A percentile compares a stretch with the other conserved stretches of the same genome.
Evolutionary conservation across 2,329 filamentous ascomycete genomes (phyloP).

Genomic region (Phoma sp.): DNA sequence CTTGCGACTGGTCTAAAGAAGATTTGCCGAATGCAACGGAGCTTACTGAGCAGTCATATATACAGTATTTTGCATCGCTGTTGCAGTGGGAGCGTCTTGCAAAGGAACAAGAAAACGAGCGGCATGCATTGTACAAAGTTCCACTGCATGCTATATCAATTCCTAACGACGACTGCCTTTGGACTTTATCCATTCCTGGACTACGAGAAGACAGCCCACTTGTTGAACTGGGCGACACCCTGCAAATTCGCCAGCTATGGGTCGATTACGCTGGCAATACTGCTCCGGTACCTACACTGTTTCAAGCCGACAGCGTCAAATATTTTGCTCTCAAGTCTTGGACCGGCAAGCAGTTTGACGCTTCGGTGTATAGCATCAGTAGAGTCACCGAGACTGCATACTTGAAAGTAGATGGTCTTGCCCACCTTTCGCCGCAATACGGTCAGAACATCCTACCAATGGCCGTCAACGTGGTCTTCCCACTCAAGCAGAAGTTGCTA

Average conservation of each 20-base stretch:
- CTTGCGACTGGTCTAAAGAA: not conserved
- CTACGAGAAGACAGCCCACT: slow-evolving; percentile 41
- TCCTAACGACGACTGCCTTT: slow-evolving; percentile 15
- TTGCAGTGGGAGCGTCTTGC: slow-evolving; percentile 27
- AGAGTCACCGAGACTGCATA: slow-evolving; percentile 32
- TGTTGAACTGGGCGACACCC: slow-evolving; percentile 39
- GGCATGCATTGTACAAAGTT: slow-evolving; percentile 28
- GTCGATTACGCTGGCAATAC: slow-evolving; percentile 24
- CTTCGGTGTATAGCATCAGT: slow-evolving; percentile 31
- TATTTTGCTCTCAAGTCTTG: slow-evolving; percentile 12
- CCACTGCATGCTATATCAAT: slow-evolving; percentile 6
- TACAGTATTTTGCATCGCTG: slow-evolving; percentile 21
- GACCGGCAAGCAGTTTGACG: slow-evolving; percentile 30
- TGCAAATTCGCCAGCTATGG: slow-evolving; percentile 42
- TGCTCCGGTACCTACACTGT: slow-evolving; percentile 3
- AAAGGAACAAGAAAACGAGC: slow-evolving; percentile 24
- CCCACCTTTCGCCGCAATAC: not conserved
- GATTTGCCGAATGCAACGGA: not conserved
- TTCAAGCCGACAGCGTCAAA: not conserved
- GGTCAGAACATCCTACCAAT: slow-evolving; percentile 11
- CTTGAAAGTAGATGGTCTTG: slow-evolving; percentile 26
- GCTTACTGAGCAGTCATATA: slow-evolving; percentile 22
- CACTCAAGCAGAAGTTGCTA: slow-evolving; percentile 17
- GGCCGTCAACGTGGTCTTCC: slow-evolving; percentile 34
- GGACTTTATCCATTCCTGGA: slow-evolving; percentile 34